These are phyloP conservation scores for Starmera quercuum DNA, from an alignment of 805 yeast genomes.

Conservation along the genomic window DNA sequence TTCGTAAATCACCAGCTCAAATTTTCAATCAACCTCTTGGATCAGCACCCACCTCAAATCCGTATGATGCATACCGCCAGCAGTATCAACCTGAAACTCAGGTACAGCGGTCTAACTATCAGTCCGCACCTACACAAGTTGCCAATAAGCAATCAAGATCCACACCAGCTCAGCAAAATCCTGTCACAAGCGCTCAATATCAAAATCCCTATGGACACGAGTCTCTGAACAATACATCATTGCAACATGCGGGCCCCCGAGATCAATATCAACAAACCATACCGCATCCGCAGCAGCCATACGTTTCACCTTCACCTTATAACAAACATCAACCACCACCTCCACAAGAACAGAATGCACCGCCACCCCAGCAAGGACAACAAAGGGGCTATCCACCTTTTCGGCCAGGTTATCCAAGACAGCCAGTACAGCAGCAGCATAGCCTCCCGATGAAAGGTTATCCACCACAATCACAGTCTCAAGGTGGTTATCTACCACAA, in stretches of 20 bases:
- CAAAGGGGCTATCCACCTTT: not conserved
- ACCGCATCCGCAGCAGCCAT: conserved; percentile 2
- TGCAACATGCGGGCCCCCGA: conserved; percentile 9
- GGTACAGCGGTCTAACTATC: too few relatives aligned
- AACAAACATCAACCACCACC: conserved; percentile 3
- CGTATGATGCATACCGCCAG: not conserved
- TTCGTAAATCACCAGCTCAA: conserved; percentile 1
- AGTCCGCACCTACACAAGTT: too few relatives aligned
- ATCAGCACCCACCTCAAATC: too few relatives aligned
- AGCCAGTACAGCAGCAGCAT: conserved; percentile 2
- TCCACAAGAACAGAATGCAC: conserved; percentile 2
- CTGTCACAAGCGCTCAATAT: too few relatives aligned
- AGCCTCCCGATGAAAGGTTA: conserved; percentile 2
- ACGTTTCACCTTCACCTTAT: conserved; percentile 3
- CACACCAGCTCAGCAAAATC: conserved; percentile 11
- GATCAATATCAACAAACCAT: conserved; percentile 2
- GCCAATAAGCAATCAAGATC: too few relatives aligned
- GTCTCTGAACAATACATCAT: too few relatives aligned
- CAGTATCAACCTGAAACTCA: conserved; percentile 6
- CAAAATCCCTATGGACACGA: too few relatives aligned
- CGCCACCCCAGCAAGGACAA: conserved; percentile 2
- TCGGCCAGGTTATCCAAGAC: not conserved
- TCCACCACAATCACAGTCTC: not conserved
- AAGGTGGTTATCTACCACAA: conserved; percentile 1
- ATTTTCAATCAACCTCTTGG: too few relatives aligned